Percentiles rank a stretch among this genome's conserved stretches.
phyloP scores from a whole-genome alignment of 306 rosid genomes.

The Dryas drummondii region DNA sequence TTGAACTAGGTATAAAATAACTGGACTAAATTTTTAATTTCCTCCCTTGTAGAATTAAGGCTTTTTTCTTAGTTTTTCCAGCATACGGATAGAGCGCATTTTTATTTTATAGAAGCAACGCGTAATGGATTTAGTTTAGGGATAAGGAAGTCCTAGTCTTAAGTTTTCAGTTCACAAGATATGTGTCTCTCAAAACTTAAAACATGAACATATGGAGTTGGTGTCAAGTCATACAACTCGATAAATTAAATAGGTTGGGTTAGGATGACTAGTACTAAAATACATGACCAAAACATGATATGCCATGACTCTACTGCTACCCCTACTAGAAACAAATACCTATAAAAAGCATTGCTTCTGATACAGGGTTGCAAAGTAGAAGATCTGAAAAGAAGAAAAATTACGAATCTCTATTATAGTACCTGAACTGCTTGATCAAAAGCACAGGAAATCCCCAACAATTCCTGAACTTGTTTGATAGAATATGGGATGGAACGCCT shows the following conservation, averaged over 20 bases:
- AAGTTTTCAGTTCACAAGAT: not conserved
- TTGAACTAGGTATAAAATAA: no score
- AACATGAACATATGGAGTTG: not conserved
- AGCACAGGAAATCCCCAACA: slow-evolving; percentile 82
- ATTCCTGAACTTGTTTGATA: slow-evolving; percentile 75
- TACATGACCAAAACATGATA: not conserved
- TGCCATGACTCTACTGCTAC: not conserved
- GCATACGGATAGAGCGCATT: not conserved
- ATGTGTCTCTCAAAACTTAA: not conserved
- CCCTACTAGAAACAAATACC: not conserved
- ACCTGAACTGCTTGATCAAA: slow-evolving; percentile 91
- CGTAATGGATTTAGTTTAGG: not conserved
- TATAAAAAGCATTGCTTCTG: not conserved
- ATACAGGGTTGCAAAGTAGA: not conserved
- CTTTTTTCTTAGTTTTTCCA: not conserved
- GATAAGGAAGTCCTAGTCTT: not conserved
- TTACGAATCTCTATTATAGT: not conserved
- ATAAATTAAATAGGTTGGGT: not conserved
- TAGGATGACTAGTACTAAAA: not conserved
- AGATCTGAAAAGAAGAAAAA: not conserved
- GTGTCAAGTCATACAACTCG: not conserved
- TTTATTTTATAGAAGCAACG: not conserved
- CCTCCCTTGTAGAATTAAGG: not conserved
- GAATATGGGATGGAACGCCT: slow-evolving; percentile 86
- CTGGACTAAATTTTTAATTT: no score